phyloP scores from a whole-genome alignment of 495 filamentous ascomycete species.

The Chlorociboria aeruginascens region DNA sequence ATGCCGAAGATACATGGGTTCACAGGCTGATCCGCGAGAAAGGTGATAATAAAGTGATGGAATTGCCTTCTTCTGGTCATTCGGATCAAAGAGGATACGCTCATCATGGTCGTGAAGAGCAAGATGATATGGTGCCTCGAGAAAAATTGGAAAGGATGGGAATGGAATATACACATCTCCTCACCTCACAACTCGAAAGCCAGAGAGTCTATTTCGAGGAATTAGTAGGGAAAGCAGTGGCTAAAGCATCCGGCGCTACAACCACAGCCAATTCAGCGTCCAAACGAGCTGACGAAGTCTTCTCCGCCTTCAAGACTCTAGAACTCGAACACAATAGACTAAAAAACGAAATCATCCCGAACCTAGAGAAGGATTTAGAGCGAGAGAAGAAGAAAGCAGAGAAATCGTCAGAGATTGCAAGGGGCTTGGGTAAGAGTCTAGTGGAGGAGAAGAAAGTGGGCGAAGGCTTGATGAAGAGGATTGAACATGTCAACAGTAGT shows the following conservation, averaged over 20 bases:
- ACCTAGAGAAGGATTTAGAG: slow-evolving; percentile 56
- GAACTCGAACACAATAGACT: slow-evolving; percentile 43
- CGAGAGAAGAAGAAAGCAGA: slow-evolving; percentile 54
- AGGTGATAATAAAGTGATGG: slow-evolving; percentile 79
- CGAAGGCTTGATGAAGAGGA: slow-evolving; percentile 62
- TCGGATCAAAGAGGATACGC: background rate
- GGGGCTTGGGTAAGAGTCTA: slow-evolving; percentile 62
- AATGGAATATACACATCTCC: slow-evolving; percentile 85
- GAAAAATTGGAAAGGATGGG: slow-evolving; percentile 89
- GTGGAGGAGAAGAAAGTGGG: slow-evolving; percentile 83
- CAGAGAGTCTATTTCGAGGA: slow-evolving; percentile 93
- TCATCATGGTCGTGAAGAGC: slow-evolving; percentile 19
- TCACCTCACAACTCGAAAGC: slow-evolving; percentile 81
- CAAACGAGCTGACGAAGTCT: slow-evolving; percentile 36
- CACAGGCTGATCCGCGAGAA: slow-evolving; percentile 90
- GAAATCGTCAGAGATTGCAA: slow-evolving; percentile 62
- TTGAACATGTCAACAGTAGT: slow-evolving; percentile 54
- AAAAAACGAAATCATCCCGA: slow-evolving; percentile 43
- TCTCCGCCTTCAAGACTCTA: slow-evolving; percentile 39
- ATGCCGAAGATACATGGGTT: slow-evolving; percentile 86
- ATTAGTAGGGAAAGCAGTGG: slow-evolving; percentile 77
- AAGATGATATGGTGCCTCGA: slow-evolving; percentile 65
- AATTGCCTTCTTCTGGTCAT: slow-evolving; percentile 42
- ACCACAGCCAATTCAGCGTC: slow-evolving; percentile 51
- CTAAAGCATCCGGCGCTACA: slow-evolving; percentile 73